These are phyloP conservation scores for Hippophae gyantsensis DNA, from an alignment of 306 rosid species.

Conservation along the genomic window DNA sequence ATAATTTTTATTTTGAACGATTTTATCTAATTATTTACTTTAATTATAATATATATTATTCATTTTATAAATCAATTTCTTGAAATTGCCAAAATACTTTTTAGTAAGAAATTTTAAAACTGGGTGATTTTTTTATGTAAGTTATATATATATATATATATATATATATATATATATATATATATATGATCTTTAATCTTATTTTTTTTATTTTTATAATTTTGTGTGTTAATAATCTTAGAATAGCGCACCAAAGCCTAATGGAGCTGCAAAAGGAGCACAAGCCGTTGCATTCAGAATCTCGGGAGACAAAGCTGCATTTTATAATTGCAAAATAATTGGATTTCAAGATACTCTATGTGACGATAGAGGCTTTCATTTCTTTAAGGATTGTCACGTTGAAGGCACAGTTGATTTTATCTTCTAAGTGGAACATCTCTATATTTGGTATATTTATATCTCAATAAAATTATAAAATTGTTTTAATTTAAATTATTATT, in stretches of 20 bases:
- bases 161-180: too few relatives aligned
- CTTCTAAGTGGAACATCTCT: slow-evolving; percentile 33
- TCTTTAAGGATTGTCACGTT: slow-evolving; percentile 37
- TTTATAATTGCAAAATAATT: slow-evolving; percentile 27
- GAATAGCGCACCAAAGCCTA: slow-evolving; percentile 40
- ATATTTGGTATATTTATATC: slow-evolving; percentile 25
- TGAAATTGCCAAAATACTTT: too few relatives aligned
- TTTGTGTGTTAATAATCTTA: not conserved
- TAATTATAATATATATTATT: too few relatives aligned
- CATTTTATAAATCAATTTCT: too few relatives aligned
- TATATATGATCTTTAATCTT: too few relatives aligned
- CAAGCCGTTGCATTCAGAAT: slow-evolving; percentile 47
- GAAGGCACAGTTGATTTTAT: slow-evolving; percentile 39
- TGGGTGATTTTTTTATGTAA: too few relatives aligned
- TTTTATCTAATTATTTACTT: too few relatives aligned
- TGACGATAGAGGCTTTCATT: slow-evolving; percentile 36
- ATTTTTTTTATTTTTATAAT: not conserved
- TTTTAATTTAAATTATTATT: not conserved
- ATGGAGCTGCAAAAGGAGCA: slow-evolving; percentile 13
- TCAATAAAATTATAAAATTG: not conserved
- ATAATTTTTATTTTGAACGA: too few relatives aligned
- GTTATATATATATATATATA: not conserved
- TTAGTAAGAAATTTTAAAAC: too few relatives aligned
- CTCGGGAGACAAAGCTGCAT: slow-evolving; percentile 22
- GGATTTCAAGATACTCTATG: slow-evolving; percentile 49